Percentiles rank a stretch among this genome's conserved stretches.
phyloP scores from a whole-genome alignment of 371 early-diverging fungal genomes.

The Rhizopus sp. region DNA sequence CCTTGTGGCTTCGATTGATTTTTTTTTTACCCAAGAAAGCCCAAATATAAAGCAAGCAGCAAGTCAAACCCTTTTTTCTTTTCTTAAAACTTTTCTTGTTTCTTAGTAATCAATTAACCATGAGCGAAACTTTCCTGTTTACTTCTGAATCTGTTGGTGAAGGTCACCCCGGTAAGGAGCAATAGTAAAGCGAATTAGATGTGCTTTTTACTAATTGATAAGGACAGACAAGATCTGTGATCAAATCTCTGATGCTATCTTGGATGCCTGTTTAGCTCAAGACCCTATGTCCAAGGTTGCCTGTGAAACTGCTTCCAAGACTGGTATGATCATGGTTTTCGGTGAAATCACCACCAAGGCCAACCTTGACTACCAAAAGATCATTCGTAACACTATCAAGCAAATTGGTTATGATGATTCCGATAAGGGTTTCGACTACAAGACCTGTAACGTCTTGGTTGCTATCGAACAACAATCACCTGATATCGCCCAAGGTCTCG shows the following conservation, averaged over 20 bases:
- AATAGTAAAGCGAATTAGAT: background rate
- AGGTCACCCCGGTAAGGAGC: conserved; percentile 93
- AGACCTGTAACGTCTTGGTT: conserved; percentile 98
- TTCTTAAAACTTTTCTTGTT: conserved; percentile 2
- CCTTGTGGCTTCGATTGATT: conserved; percentile 19
- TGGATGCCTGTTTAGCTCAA: conserved; percentile 96
- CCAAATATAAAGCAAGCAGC: conserved; percentile 8
- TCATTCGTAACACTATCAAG: conserved; percentile 97
- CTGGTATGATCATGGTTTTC: conserved; percentile 99
- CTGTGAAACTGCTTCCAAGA: conserved; percentile 99
- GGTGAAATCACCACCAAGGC: conserved; percentile 99
- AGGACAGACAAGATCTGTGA: conserved; percentile 98
- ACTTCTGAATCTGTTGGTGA: conserved; percentile 99
- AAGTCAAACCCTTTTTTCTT: conserved; percentile 7
- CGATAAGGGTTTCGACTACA: conserved; percentile 98
- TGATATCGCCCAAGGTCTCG: conserved; percentile 97
- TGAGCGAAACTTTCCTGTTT: conserved; percentile 87
- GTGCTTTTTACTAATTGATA: background rate
- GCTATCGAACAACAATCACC: conserved; percentile 99
- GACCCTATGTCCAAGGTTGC: conserved; percentile 99
- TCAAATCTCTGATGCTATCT: conserved; percentile 97
- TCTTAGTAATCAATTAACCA: conserved; percentile 9
- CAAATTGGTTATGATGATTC: conserved; percentile 98
- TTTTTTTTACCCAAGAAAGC: conserved; percentile 11
- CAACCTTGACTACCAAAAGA: conserved; percentile 95